These are phyloP conservation scores for Salix dunnii DNA, from an alignment of 345 rosid species.

Conservation along the genomic window DNA sequence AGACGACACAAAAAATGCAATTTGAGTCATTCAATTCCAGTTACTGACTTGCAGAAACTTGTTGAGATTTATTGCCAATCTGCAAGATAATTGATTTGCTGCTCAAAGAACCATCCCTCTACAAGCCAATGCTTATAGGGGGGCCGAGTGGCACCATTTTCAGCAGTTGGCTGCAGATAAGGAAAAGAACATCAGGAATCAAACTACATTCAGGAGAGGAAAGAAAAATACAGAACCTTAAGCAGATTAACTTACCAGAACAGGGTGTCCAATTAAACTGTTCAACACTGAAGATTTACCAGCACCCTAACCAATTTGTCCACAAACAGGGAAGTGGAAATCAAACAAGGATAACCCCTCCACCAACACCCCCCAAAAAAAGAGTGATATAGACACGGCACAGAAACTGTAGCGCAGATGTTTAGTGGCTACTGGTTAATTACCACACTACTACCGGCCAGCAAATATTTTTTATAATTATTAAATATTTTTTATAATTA, in stretches of 20 bases:
- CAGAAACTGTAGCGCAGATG: too few relatives aligned
- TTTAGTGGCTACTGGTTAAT: too few relatives aligned
- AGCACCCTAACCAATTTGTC: conserved; percentile 64
- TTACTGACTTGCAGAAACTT: conserved; percentile 85
- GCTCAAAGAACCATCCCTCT: conserved; percentile 67
- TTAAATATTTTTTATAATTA: too few relatives aligned
- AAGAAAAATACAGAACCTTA: background rate
- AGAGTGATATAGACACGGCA: too few relatives aligned
- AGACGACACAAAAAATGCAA: background rate
- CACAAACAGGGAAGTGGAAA: background rate
- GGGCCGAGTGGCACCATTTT: conserved; percentile 97
- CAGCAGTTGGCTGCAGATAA: conserved; percentile 80
- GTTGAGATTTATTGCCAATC: conserved; percentile 86
- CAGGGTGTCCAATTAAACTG: conserved; percentile 93
- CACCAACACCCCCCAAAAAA: too few relatives aligned
- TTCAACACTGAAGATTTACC: conserved; percentile 94
- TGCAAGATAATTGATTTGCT: conserved; percentile 72
- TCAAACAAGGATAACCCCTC: background rate
- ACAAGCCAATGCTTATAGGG: conserved; percentile 81
- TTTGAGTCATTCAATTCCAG: background rate
- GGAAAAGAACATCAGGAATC: background rate
- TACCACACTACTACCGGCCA: too few relatives aligned
- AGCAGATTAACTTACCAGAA: conserved; percentile 56
- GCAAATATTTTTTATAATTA: too few relatives aligned
- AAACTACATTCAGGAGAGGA: background rate